These are phyloP conservation scores for Apiospora phragmitis DNA, from an alignment of 2,329 filamentous ascomycete genomes.

Conservation along the genomic window DNA sequence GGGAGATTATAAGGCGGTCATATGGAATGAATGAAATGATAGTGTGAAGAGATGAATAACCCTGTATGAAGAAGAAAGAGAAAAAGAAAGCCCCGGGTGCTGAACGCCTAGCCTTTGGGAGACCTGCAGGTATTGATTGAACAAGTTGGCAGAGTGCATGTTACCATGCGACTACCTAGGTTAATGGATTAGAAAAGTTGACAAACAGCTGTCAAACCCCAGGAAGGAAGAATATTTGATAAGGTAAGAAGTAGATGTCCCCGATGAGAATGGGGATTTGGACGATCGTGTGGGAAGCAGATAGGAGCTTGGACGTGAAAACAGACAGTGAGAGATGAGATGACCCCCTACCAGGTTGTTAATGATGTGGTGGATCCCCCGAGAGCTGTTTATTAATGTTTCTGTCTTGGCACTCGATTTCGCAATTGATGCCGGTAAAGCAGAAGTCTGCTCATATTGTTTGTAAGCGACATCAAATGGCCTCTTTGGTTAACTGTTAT, in stretches of 20 bases:
- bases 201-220: not conserved
- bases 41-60: not conserved
- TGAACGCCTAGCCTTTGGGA: not conserved
- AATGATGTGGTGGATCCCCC: not conserved
- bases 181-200: not conserved
- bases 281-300: not conserved
- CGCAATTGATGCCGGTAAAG: not conserved
- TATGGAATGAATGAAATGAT: slow-evolving; percentile 3
- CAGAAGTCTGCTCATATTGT: not conserved
- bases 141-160: not conserved
- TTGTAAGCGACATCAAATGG: not conserved
- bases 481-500: not conserved
- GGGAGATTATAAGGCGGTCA: not conserved
- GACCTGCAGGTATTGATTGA: not conserved
- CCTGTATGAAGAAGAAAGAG: not conserved
- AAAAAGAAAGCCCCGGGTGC: not conserved
- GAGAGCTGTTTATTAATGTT: not conserved
- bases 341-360: not conserved
- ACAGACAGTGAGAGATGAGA: not conserved
- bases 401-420: not conserved
- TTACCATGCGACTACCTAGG: not conserved
- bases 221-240: not conserved
- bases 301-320: not conserved
- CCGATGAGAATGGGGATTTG: not conserved
- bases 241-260: too few species aligned